These are phyloP conservation scores for Lactifluus piperatus DNA, from an alignment of 768 basidiomycete species.

Conservation along the genomic window DNA sequence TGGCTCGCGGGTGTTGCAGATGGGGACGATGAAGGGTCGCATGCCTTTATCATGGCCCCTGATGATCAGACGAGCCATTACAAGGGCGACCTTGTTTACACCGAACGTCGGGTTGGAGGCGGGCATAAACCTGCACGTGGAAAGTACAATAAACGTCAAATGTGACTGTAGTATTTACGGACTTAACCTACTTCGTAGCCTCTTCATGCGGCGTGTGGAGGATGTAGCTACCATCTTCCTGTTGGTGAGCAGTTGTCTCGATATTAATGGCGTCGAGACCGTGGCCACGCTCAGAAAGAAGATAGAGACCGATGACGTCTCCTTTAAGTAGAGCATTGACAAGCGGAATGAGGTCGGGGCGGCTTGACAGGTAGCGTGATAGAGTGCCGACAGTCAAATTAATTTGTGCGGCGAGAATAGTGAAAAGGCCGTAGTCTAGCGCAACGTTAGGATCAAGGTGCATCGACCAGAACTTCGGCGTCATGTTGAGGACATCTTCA, in stretches of 20 bases:
- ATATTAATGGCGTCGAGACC: constrained; percentile 52
- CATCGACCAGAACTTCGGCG: constrained; percentile 43
- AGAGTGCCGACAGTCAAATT: constrained; percentile 48
- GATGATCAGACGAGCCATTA: constrained; percentile 48
- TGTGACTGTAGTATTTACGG: not conserved
- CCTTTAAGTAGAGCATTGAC: constrained; percentile 43
- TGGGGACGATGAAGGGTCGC: constrained; percentile 47
- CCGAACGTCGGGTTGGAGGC: constrained; percentile 45
- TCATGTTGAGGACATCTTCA: constrained; percentile 41
- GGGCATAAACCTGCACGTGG: constrained; percentile 44
- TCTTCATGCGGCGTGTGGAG: constrained; percentile 49
- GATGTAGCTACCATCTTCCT: constrained; percentile 37
- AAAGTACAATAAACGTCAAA: not conserved
- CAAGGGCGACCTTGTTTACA: constrained; percentile 46
- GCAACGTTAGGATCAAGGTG: constrained; percentile 45
- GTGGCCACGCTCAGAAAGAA: constrained; percentile 40
- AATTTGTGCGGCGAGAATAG: constrained; percentile 43
- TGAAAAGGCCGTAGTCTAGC: constrained; percentile 45
- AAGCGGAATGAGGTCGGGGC: constrained; percentile 43
- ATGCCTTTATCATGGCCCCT: constrained; percentile 41
- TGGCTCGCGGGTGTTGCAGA: constrained; percentile 46
- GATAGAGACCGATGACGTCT: constrained; percentile 32
- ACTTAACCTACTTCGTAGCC: constrained; percentile 42
- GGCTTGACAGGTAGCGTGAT: constrained; percentile 37
- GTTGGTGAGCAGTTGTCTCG: constrained; percentile 51